A percentile compares a stretch with the other conserved stretches of the same genome.
Conservation (phyloP, 805 yeast species). For the Pichia deserticola region DNA sequence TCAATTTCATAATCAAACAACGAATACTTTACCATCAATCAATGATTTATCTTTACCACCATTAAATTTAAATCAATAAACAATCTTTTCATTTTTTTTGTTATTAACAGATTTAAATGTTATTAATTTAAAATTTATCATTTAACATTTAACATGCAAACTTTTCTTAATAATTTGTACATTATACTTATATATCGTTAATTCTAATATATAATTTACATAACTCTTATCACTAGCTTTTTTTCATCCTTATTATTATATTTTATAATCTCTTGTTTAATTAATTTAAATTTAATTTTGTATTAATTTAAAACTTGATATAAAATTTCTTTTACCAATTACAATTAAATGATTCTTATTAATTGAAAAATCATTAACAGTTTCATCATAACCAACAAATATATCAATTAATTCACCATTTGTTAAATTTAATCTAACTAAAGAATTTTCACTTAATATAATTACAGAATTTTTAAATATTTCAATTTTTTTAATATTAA, state of each 20-base stretch:
- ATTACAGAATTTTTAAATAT: neutral
- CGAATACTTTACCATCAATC: conserved; percentile 18
- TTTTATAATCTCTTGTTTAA: no score
- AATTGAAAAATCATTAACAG: conserved; percentile 4
- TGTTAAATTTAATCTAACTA: conserved; percentile 5
- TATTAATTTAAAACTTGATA: neutral
- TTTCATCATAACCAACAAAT: conserved; percentile 12
- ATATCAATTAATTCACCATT: conserved; percentile 7
- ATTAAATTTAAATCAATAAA: conserved; percentile 23
- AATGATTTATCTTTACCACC: conserved; percentile 28
- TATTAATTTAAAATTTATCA: neutral
- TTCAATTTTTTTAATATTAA: conserved; percentile 1
- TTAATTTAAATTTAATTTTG: no score
- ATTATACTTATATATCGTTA: no score
- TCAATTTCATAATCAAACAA: neutral
- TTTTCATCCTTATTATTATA: no score
- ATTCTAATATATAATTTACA: no score
- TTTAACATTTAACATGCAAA: neutral
- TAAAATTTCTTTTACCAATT: conserved; percentile 11
- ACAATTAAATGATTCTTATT: conserved; percentile 2
- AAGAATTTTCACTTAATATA: conserved; percentile 3
- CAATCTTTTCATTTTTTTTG: conserved; percentile 4
- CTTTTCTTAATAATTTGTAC: no score
- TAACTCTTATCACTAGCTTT: no score
- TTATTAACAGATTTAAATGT: neutral